Conservation (phyloP, 352 stramenopile species). For the Phytophthora colocasiae region DNA sequence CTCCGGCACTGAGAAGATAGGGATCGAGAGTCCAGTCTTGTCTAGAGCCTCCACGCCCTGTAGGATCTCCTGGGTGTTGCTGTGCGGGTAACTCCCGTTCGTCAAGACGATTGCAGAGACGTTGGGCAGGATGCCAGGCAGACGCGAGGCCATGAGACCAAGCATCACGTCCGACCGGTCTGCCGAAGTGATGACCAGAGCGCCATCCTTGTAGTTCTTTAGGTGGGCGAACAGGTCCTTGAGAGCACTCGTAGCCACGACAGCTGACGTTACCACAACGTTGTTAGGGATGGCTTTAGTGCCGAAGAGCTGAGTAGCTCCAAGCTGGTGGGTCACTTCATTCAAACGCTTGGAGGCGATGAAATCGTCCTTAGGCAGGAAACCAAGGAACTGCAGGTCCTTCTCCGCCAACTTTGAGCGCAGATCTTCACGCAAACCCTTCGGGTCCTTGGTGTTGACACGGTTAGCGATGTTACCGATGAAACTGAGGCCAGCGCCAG, state of each 20-base stretch:
- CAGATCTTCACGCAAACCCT: constrained; percentile 47
- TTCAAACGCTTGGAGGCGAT: constrained; percentile 83
- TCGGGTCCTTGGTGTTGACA: constrained; percentile 47
- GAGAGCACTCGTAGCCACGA: constrained; percentile 73
- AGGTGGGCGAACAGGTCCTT: constrained; percentile 81
- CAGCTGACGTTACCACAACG: constrained; percentile 67
- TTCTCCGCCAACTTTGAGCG: constrained; percentile 43
- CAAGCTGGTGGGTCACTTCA: constrained; percentile 73
- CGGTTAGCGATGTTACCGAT: constrained; percentile 84
- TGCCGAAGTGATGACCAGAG: constrained; percentile 79
- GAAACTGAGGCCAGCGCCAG: constrained; percentile 63
- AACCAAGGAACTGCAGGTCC: constrained; percentile 67
- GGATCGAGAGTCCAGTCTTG: constrained; percentile 72
- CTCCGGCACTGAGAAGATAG: constrained; percentile 71
- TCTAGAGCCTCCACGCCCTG: constrained; percentile 72
- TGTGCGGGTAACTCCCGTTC: constrained; percentile 79
- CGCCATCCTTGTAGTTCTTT: constrained; percentile 80
- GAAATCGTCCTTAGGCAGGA: constrained; percentile 69
- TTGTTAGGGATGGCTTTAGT: constrained; percentile 69
- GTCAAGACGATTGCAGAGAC: constrained; percentile 78
- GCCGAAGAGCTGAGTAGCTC: constrained; percentile 71
- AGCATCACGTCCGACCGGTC: constrained; percentile 80
- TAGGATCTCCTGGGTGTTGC: constrained; percentile 77
- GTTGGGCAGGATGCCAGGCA: constrained; percentile 72
- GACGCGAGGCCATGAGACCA: constrained; percentile 68